These are phyloP conservation scores for Suhomyces taliae DNA, from an alignment of 1,139 yeast species.

Conservation along the genomic window DNA sequence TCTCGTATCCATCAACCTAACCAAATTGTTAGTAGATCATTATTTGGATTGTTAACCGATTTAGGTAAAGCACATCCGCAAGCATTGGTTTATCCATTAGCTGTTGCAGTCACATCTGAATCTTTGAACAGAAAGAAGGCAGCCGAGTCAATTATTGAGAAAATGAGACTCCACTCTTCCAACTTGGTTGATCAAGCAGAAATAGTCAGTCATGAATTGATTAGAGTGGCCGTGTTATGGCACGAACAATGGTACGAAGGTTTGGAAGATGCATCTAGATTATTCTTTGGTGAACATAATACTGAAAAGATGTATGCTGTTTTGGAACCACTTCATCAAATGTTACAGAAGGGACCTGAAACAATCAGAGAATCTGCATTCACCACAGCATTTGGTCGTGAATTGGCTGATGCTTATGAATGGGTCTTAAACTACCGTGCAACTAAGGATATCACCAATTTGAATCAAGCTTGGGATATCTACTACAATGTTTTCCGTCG, in stretches of 20 bases:
- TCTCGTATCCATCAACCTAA: constrained; percentile 97
- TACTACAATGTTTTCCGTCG: constrained; percentile 92
- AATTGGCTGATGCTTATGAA: constrained; percentile 87
- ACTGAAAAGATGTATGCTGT: constrained; percentile 93
- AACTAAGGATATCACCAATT: constrained; percentile 80
- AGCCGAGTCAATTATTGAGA: constrained; percentile 86
- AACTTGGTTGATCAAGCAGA: constrained; percentile 88
- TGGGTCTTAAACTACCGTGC: constrained; percentile 87
- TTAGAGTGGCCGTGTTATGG: constrained; percentile 95
- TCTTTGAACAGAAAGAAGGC: constrained; percentile 88
- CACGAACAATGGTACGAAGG: constrained; percentile 99
- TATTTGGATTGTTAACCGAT: constrained; percentile 79
- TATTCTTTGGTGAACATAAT: constrained; percentile 92
- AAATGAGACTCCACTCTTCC: constrained; percentile 87
- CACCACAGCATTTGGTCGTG: constrained; percentile 91
- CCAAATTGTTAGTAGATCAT: constrained; percentile 74
- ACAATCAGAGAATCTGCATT: constrained; percentile 92
- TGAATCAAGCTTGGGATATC: constrained; percentile 98
- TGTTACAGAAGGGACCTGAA: constrained; percentile 84
- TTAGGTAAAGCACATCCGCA: constrained; percentile 96
- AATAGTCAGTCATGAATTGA: constrained; percentile 87
- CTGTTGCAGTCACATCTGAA: constrained; percentile 95
- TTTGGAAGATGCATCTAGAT: constrained; percentile 91
- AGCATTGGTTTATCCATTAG: constrained; percentile 90
- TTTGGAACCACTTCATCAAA: constrained; percentile 82